Conservation (phyloP, 495 filamentous ascomycete species). For the Xylaria venustula region DNA sequence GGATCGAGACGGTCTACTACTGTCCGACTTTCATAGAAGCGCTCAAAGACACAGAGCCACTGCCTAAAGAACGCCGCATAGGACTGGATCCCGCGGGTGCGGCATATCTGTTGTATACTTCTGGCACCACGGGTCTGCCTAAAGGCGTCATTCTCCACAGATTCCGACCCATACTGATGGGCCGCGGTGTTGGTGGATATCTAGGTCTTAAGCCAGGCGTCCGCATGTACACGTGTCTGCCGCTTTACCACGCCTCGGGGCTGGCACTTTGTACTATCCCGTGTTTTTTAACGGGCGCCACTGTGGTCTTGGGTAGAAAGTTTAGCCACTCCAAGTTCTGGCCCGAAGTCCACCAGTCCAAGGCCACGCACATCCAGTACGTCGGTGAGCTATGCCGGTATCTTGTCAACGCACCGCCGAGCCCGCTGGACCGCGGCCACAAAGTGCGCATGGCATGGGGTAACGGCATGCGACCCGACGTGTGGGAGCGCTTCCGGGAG, state of each 20-base stretch:
- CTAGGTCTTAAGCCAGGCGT: constrained; percentile 32
- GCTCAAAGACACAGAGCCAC: constrained; percentile 19
- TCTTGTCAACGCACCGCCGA: constrained; percentile 65
- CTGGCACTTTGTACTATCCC: constrained; percentile 49
- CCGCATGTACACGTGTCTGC: constrained; percentile 74
- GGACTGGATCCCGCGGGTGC: constrained; percentile 12
- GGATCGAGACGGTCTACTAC: constrained; percentile 30
- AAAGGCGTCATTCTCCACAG: constrained; percentile 42
- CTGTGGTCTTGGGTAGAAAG: constrained; percentile 63
- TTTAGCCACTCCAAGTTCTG: constrained; percentile 75
- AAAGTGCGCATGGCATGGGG: constrained; percentile 65
- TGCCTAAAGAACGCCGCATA: constrained; percentile 19
- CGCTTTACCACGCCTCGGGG: constrained; percentile 76
- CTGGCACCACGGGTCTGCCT: constrained; percentile 53
- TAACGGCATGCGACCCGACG: constrained; percentile 74
- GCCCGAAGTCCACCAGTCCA: constrained; percentile 65
- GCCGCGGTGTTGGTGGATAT: constrained; percentile 6
- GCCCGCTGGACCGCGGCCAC: constrained; percentile 61
- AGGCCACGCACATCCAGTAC: constrained; percentile 70
- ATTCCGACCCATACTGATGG: constrained; percentile 21
- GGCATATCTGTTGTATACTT: constrained; percentile 21
- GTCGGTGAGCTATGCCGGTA: constrained; percentile 80
- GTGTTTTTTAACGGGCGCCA: constrained; percentile 54
- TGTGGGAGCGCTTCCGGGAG: constrained; percentile 67
- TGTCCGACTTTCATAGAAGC: constrained; percentile 11